phyloP scores from a whole-genome alignment of 1,139 yeast species.

The Kodamaea suecica region DNA sequence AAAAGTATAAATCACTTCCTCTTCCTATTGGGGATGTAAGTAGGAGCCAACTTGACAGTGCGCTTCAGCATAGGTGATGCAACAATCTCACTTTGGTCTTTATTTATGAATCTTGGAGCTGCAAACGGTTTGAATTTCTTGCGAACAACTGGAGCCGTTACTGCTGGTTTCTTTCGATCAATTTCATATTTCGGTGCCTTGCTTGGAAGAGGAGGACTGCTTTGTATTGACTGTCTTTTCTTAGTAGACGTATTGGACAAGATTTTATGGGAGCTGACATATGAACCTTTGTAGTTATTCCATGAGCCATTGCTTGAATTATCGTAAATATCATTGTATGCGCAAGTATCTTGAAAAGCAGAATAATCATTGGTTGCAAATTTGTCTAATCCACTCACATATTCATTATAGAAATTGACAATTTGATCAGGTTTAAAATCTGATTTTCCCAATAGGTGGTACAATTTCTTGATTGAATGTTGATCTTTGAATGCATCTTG shows the following conservation, averaged over 20 bases:
- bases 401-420: slow-evolving; percentile 10
- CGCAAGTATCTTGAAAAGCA: neutral
- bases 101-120: slow-evolving; percentile 6
- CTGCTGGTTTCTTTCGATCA: slow-evolving; percentile 1
- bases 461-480: slow-evolving; percentile 18
- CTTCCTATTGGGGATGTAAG: slow-evolving; percentile 25
- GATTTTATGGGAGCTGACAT: too few species aligned
- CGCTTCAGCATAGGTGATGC: neutral
- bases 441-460: slow-evolving; percentile 13
- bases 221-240: too few species aligned
- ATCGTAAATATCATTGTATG: neutral
- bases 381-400: slow-evolving; percentile 10
- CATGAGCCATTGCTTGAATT: too few species aligned
- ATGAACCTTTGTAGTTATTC: too few species aligned
- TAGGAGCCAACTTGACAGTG: slow-evolving; percentile 23
- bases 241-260: too few species aligned
- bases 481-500: slow-evolving; percentile 21
- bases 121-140: slow-evolving; percentile 3
- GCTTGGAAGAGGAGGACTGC: slow-evolving; percentile 5
- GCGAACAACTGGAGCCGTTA: neutral
- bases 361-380: neutral
- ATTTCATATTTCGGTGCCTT: slow-evolving; percentile 6
- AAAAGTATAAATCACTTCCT: slow-evolving; percentile 3
- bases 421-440: slow-evolving; percentile 11
- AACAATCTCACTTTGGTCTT: neutral